Conservation (phyloP, 768 basidiomycete species). For the Cystobasidium tubakii region DNA sequence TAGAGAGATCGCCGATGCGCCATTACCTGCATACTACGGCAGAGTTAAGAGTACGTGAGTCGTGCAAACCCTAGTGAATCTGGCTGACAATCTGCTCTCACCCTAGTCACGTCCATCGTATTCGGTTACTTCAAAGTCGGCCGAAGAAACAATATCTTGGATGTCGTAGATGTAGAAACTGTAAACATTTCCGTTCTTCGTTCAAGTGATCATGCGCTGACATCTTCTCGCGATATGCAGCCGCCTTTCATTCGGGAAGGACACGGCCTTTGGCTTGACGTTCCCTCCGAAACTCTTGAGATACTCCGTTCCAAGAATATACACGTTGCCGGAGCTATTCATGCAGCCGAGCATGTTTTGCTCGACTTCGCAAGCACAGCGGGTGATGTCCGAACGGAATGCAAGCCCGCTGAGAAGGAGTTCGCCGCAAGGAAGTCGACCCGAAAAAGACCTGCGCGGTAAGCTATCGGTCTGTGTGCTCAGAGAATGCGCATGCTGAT, state of each 20-base stretch:
- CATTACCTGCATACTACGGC: slow-evolving; percentile 64
- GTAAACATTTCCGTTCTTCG: not conserved
- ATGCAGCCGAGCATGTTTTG: slow-evolving; percentile 76
- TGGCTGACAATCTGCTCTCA: slow-evolving; percentile 47
- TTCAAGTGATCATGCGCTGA: not conserved
- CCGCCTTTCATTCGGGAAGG: slow-evolving; percentile 69
- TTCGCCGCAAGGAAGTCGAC: slow-evolving; percentile 40
- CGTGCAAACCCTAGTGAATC: not conserved
- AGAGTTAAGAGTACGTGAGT: slow-evolving; percentile 47
- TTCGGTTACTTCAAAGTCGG: slow-evolving; percentile 76
- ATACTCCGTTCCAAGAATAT: slow-evolving; percentile 58
- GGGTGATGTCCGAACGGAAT: slow-evolving; percentile 72
- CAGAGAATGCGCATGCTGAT: too few relatives aligned
- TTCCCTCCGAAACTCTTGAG: slow-evolving; percentile 57
- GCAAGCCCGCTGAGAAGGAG: slow-evolving; percentile 53
- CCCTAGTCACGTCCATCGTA: slow-evolving; percentile 59
- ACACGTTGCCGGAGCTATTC: slow-evolving; percentile 71
- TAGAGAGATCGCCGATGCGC: slow-evolving; percentile 59
- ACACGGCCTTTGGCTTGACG: slow-evolving; percentile 72
- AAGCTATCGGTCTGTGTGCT: not conserved
- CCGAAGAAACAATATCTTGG: slow-evolving; percentile 62
- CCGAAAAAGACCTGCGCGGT: slow-evolving; percentile 44
- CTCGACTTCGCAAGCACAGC: slow-evolving; percentile 60
- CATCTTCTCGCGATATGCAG: not conserved
- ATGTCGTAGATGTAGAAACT: slow-evolving; percentile 69